phyloP scores from a whole-genome alignment of 495 filamentous ascomycete genomes.

The Aspergillus bridgeri region DNA sequence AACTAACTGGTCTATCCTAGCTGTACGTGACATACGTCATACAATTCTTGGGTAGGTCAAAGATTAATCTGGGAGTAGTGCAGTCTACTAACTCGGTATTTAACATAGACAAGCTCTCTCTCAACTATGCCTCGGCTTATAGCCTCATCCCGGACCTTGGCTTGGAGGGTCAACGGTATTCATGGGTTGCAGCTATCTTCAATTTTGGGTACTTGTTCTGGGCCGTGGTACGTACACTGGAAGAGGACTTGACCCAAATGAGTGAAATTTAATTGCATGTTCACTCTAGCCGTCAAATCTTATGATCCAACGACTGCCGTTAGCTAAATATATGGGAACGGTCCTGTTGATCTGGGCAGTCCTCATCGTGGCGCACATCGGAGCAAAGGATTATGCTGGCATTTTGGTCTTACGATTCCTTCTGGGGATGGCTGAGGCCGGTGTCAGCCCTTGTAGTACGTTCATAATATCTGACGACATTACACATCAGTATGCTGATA shows the following conservation, averaged over 20 bases:
- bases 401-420: slow-evolving; percentile 58
- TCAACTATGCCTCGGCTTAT: slow-evolving; percentile 44
- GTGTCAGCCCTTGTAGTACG: slow-evolving; percentile 48
- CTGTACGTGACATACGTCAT: slow-evolving; percentile 38
- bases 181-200: slow-evolving; percentile 51
- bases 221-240: slow-evolving; percentile 30
- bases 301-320: slow-evolving; percentile 51
- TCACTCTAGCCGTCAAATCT: slow-evolving; percentile 40
- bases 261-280: neutral
- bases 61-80: neutral
- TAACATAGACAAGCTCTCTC: slow-evolving; percentile 29
- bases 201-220: slow-evolving; percentile 50
- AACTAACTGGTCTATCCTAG: too few species aligned
- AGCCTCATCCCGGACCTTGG: slow-evolving; percentile 34
- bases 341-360: slow-evolving; percentile 60
- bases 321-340: slow-evolving; percentile 56
- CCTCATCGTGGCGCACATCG: slow-evolving; percentile 52
- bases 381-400: slow-evolving; percentile 53
- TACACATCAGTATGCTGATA: neutral
- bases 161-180: slow-evolving; percentile 53
- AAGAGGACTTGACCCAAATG: neutral
- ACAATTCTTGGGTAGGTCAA: slow-evolving; percentile 31
- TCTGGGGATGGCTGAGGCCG: slow-evolving; percentile 63
- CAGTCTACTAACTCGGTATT: neutral
- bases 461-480: neutral